Conservation (phyloP, 768 basidiomycete species). For the Infundibulicybe gibba region DNA sequence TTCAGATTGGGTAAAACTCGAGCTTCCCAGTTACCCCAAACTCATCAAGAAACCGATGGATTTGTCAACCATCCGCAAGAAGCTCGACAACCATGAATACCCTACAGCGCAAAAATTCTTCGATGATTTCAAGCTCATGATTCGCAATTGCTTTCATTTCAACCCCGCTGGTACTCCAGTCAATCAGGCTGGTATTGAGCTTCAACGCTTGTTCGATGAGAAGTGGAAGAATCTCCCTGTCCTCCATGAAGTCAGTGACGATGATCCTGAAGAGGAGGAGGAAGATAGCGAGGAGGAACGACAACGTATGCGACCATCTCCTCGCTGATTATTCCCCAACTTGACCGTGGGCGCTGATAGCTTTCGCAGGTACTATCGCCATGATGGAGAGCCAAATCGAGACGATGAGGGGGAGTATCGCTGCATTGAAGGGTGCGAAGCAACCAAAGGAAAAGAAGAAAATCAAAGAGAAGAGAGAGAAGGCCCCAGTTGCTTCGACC, state of each 20-base stretch:
- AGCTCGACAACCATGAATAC: constrained; percentile 79
- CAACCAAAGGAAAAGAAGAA: constrained; percentile 58
- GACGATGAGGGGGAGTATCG: constrained; percentile 67
- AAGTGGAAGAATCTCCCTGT: constrained; percentile 84
- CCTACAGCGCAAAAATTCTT: constrained; percentile 76
- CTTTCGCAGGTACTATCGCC: constrained; percentile 59
- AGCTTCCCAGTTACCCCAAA: constrained; percentile 82
- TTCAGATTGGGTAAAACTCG: constrained; percentile 72
- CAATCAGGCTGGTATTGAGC: constrained; percentile 77
- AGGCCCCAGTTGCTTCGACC: constrained; percentile 54
- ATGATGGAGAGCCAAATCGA: constrained; percentile 82
- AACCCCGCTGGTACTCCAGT: constrained; percentile 89
- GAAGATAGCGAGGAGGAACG: constrained; percentile 71
- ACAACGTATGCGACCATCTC: constrained; percentile 47
- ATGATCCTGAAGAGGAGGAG: constrained; percentile 65
- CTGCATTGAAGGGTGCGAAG: constrained; percentile 53
- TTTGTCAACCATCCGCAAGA: constrained; percentile 80
- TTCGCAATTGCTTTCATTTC: constrained; percentile 89
- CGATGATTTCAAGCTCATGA: constrained; percentile 92
- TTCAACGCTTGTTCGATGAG: constrained; percentile 88
- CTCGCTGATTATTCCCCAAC: constrained; percentile 3
- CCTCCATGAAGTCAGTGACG: constrained; percentile 48
- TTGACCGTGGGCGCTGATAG: constrained; percentile 14
- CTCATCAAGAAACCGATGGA: constrained; percentile 97
- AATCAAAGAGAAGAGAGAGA: constrained; percentile 61